Evolutionary conservation across 805 yeast genomes (phyloP).

Genomic region (Torulaspora quercuum): DNA sequence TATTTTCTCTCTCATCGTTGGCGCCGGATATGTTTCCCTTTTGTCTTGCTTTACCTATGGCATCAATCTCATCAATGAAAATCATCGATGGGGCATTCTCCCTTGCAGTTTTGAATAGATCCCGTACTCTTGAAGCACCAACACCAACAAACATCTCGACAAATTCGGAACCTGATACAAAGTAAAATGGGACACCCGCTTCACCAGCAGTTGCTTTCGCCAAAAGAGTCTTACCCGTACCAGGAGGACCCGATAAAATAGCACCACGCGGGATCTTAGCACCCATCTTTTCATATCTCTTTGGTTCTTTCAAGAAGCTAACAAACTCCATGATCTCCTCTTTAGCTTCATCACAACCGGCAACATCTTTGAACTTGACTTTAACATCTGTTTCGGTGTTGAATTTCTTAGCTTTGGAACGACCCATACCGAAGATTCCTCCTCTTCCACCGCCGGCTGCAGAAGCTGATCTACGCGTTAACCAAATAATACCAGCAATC

Average conservation of each 20-base stretch:
- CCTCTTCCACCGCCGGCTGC: constrained; percentile 54
- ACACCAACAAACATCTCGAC: constrained; percentile 99
- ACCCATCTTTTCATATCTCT: constrained; percentile 85
- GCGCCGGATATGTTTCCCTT: constrained; percentile 71
- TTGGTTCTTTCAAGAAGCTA: constrained; percentile 83
- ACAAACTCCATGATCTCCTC: constrained; percentile 98
- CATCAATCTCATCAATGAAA: constrained; percentile 98
- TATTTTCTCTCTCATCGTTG: constrained; percentile 95
- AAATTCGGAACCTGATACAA: constrained; percentile 96
- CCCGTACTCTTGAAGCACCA: constrained; percentile 97
- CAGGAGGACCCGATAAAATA: constrained; percentile 95
- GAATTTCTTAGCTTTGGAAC: constrained; percentile 85
- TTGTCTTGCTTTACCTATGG: constrained; percentile 93
- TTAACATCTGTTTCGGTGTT: constrained; percentile 89
- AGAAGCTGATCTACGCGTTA: constrained; percentile 60
- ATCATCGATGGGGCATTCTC: constrained; percentile 92
- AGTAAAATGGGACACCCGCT: constrained; percentile 94
- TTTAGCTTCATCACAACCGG: constrained; percentile 96
- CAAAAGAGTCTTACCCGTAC: constrained; percentile 95
- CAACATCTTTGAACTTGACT: constrained; percentile 88
- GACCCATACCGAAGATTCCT: constrained; percentile 86
- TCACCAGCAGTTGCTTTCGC: constrained; percentile 99
- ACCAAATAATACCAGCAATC: constrained; percentile 83
- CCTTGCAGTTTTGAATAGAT: constrained; percentile 86
- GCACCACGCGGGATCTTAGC: constrained; percentile 99